Percentiles rank a stretch among this genome's conserved stretches.
phyloP scores from a whole-genome alignment of 495 filamentous ascomycete species.

The Podospora australis region DNA sequence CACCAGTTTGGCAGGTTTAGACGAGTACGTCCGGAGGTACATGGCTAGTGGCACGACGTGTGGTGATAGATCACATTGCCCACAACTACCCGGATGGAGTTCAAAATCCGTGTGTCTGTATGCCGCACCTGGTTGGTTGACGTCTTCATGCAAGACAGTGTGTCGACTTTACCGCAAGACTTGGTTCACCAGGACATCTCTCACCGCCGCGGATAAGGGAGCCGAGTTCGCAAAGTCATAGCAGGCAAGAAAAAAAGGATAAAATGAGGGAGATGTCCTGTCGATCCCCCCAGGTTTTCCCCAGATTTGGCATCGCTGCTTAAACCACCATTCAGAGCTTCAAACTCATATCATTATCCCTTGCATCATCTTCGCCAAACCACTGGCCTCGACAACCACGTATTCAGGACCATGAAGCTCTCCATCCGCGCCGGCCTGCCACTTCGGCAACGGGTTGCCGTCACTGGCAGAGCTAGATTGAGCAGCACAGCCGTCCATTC shows the following conservation, averaged over 20 bases:
- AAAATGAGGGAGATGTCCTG: no score
- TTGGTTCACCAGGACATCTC: neutral
- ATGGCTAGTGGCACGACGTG: no score
- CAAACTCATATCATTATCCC: constrained; percentile 11
- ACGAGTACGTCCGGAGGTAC: constrained; percentile 1
- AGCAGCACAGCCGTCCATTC: neutral
- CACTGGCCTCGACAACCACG: no score
- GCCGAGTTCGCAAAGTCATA: no score
- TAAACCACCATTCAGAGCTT: neutral
- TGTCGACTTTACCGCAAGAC: neutral
- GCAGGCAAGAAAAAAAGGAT: no score
- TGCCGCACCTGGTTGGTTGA: neutral
- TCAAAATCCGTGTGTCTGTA: neutral
- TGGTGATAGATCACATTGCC: constrained; percentile 8
- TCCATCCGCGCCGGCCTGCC: neutral
- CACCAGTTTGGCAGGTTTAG: constrained; percentile 13
- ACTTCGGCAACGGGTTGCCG: neutral
- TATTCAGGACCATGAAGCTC: neutral
- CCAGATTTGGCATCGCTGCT: constrained; percentile 13
- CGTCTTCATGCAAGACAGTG: constrained; percentile 5
- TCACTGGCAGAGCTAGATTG: neutral
- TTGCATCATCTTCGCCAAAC: no score
- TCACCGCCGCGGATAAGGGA: constrained; percentile 1
- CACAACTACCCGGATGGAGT: constrained; percentile 1
- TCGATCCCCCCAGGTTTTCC: no score